phyloP scores from a whole-genome alignment of 1,284 basidiomycete genomes.

The Sanghuangporus weigelae region DNA sequence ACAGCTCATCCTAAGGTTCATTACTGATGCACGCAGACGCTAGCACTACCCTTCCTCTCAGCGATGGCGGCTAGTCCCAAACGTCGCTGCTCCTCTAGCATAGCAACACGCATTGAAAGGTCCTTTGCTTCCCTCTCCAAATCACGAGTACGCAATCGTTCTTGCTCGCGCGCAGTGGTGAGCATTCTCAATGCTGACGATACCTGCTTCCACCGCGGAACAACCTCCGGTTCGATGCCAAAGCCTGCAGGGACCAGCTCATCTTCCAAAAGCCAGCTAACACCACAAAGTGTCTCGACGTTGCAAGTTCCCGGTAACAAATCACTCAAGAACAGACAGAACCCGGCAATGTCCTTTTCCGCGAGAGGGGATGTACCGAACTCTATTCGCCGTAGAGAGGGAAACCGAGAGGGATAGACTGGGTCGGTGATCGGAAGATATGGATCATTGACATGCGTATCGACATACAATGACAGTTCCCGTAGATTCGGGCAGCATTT shows the following conservation, averaged over 20 bases:
- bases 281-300: not conserved
- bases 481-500: slow-evolving; percentile 45
- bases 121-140: not conserved
- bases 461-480: slow-evolving; percentile 48
- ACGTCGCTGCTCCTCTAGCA: not conserved
- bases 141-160: not conserved
- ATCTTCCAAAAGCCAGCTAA: not conserved
- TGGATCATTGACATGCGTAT: slow-evolving; percentile 25
- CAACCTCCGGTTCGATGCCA: not conserved
- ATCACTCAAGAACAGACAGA: not conserved
- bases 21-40: not conserved
- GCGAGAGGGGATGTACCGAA: not conserved
- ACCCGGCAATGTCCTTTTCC: not conserved
- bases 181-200: not conserved
- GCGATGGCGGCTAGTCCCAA: not conserved
- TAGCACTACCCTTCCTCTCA: not conserved
- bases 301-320: not conserved
- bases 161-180: not conserved
- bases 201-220: not conserved
- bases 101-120: not conserved
- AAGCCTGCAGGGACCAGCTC: not conserved
- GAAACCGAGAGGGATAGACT: not conserved
- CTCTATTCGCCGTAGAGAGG: not conserved
- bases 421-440: not conserved
- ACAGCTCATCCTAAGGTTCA: no score